Base-by-base conservation (phyloP, 139 green algal species). In the Trebouxia sp. region DNA sequence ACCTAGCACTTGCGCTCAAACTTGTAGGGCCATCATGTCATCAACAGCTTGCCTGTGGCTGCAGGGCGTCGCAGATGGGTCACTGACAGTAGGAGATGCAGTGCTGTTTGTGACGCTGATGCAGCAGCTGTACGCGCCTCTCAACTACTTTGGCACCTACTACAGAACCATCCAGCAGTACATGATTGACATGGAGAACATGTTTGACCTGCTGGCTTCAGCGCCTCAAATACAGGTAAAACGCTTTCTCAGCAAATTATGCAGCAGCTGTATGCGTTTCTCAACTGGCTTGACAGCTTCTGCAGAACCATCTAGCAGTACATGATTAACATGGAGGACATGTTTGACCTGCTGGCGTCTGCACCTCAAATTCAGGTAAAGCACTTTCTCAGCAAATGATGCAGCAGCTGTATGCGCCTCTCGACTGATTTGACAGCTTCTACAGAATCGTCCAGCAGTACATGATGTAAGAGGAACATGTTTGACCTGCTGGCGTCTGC, bases 141-240 rank as follows among this genome's bases (percentile, higher is more conserved):
- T 98, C 53, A 95, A 94, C 75, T 97, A 92, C 83, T 95, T 98
- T 74, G 94, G 94, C 32, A 89, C 53, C 76, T 94, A 95, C 84
- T 95, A 94, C 80, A 65, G 92, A 28, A 56, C 75, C 14, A 69
- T 85, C 41, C 75, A 82, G 65, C 28, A n/a, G 24, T 55, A 75
- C 22, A 62, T 82, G 75, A 79, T 98, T 43, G 94, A 95, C 82
- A 90, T 94, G 89, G 90, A 96, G 83, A 92, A 92, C 82, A 88
- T 95, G 75, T 90, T 95, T 69, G 83, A 92, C 38, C 83, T 96
- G 76, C 82, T 97, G 62, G 78, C 80, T 22, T 86, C 83, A 20
- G 37, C 58, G 1, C 43, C 82, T 5, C n/a, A 41, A 8, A 76
- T 82, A n/a, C 65, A 81, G 74, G 78, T 87, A 35, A 6, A 10